These are phyloP conservation scores for Corymbia maculata DNA, from an alignment of 345 rosid species.

Conservation along the genomic window DNA sequence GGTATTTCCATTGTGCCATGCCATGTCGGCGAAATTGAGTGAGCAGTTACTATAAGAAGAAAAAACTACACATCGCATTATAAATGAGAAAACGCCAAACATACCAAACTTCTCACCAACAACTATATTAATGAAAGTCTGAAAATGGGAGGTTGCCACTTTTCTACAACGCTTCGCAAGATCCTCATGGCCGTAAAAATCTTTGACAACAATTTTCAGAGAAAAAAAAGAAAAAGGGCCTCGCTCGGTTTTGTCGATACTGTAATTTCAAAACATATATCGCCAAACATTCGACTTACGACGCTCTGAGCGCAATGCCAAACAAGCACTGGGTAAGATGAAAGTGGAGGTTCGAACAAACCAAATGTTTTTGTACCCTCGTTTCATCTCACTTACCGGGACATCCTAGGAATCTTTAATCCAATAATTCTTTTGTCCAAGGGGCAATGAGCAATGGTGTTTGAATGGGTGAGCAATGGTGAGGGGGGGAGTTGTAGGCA, in stretches of 20 bases:
- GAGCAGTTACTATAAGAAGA: too few species aligned
- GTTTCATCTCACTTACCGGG: not conserved
- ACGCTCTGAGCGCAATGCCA: too few species aligned
- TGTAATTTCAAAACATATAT: not conserved
- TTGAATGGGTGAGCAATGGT: not conserved
- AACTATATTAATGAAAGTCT: not conserved
- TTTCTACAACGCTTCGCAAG: not conserved
- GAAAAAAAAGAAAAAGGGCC: not conserved
- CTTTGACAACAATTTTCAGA: not conserved
- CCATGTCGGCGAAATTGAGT: too few species aligned
- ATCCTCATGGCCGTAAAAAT: not conserved
- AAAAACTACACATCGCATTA: too few species aligned
- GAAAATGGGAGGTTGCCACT: not conserved
- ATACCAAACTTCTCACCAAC: not conserved
- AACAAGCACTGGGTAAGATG: not conserved
- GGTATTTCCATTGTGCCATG: too few species aligned
- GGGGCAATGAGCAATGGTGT: not conserved
- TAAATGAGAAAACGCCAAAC: too few species aligned
- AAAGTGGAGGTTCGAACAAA: not conserved
- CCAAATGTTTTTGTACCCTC: not conserved
- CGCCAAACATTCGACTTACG: too few species aligned
- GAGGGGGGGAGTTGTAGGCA: not conserved
- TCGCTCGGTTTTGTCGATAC: not conserved
- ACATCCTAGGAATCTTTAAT: not conserved
- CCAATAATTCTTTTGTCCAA: not conserved